Evolutionary conservation across 1,139 yeast genomes (phyloP), one percentile per base, ranked within the genome.

Genomic region (Taiozyma sp.): DNA sequence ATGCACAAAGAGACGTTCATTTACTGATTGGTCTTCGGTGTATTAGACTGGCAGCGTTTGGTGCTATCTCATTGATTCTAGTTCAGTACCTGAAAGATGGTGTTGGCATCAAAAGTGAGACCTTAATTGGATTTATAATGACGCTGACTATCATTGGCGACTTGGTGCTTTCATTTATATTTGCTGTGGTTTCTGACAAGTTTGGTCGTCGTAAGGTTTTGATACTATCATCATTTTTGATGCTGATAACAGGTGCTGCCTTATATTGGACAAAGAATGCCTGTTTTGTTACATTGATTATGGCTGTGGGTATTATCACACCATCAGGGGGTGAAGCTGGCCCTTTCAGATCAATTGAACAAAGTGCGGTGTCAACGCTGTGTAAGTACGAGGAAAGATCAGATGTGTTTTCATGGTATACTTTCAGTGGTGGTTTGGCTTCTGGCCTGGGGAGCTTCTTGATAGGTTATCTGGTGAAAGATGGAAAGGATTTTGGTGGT

Each of bases 321-420:
- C 96, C 97, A 0, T 81, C 91, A 19, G 96, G 97, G 19, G 91
- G 85, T 59, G 97, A 91, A 65, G 89, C 93, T 0, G 97, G 97
- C 0, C 97, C 97, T 0, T 91, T 91, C 69, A 85, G 89, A 64
- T 83, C 95, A 1, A 82, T 91, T 22, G 97, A 91, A 65, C 97
- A 91, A 65, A 87, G 96, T 0, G 79, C 88, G 29, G 74, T 91
- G 48, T 96, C 97, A 0, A 95, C 88, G 65, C 70, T 91, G 57
- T 84, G 95, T 1, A 81, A 86, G 0, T 77, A 76, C 44, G 76
- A 75, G 49, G 80, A 81, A 53, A 72, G 96, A 46, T 87, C 96
- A 0, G 91, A 84, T 56, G 73, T 89, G 1, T 90, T 83, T 70
- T 80, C 96, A 0, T 78, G 71, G 62, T 73, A 71, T 52, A 66